Base-by-base conservation (phyloP, 139 green algal genomes). In the Monoraphidium neglectum region DNA sequence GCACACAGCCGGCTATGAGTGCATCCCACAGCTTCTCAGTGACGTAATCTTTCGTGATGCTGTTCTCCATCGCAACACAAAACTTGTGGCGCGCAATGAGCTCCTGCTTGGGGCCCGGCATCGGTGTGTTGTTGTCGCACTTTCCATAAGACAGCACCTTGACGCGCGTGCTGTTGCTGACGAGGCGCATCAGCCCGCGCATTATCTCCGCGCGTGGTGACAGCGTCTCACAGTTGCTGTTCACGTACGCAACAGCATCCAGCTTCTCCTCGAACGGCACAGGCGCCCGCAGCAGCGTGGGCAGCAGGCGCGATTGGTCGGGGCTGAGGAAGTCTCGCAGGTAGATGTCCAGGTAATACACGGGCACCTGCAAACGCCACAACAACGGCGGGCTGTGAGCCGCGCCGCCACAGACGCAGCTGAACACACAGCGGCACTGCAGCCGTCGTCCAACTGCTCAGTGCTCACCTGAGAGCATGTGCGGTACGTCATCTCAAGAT, bases 1-100 rank as follows among this genome's bases (percentile, higher is more conserved):
- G 79, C 21, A 84, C 75, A 38, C 74, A 84, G 63, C 79, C 79
- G 21, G 79, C 79, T 21, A 56, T 51, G 0, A 84, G 62, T 0
- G 74, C 79, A 43, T 84, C 54, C 68, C 74, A 84, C 32, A 84
- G 49, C 67, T 84, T 77, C 68, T 81, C 74, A 0, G 79, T 72
- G 47, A 84, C 69, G 51, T 84, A 81, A 74, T 84, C 74, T 47
- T 66, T 33, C 3, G 62, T 15, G 24, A 66, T 78, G 62, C 61
- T 74, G 43, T 62, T 32, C 46, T 73, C 67, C 43, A 73, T 61
- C 4, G 46, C n/a, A 2, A 61, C 8, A 32, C 43, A 73, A 43
- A 73, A 73, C 67, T 73, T 73, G 67, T 73, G 56, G 2, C 30
- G 56, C 37, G 37, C 15, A 2, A 62, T 10, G 67, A 26, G 23